phyloP scores from a whole-genome alignment of 2,329 filamentous ascomycete genomes.

The Sclerotinia trifoliorum region DNA sequence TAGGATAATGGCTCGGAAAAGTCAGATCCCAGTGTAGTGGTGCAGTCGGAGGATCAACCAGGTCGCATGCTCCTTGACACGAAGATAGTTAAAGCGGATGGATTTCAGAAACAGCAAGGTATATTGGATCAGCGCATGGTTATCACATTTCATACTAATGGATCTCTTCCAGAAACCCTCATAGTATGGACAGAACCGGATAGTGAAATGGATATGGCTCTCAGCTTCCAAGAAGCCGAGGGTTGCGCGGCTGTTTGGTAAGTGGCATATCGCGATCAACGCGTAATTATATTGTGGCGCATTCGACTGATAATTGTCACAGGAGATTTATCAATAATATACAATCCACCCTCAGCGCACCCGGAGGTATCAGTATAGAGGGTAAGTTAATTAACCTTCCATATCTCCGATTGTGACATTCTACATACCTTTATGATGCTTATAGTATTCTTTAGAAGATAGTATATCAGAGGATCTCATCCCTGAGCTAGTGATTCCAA shows the following conservation, averaged over 20 bases:
- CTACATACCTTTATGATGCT: background rate
- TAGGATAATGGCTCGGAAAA: slow-evolving; percentile 58
- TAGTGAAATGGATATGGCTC: slow-evolving; percentile 90
- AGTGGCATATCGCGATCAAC: slow-evolving; percentile 32
- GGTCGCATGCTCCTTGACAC: slow-evolving; percentile 83
- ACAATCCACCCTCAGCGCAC: slow-evolving; percentile 64
- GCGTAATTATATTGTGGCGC: background rate
- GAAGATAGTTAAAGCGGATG: slow-evolving; percentile 87
- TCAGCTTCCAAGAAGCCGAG: slow-evolving; percentile 96
- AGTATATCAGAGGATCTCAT: slow-evolving; percentile 81
- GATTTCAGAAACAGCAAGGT: slow-evolving; percentile 98
- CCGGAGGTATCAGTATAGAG: slow-evolving; percentile 59
- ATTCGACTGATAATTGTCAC: slow-evolving; percentile 26
- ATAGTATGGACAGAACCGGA: slow-evolving; percentile 93
- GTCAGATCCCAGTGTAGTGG: slow-evolving; percentile 83
- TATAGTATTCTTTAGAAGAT: slow-evolving; percentile 59
- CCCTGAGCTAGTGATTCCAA: slow-evolving; percentile 67
- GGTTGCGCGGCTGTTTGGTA: slow-evolving; percentile 92
- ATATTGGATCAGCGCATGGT: slow-evolving; percentile 41
- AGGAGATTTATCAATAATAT: slow-evolving; percentile 91
- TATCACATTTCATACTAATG: slow-evolving; percentile 34
- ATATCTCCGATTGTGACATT: background rate
- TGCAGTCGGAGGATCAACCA: slow-evolving; percentile 91
- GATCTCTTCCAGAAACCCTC: slow-evolving; percentile 71
- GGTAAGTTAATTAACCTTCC: slow-evolving; percentile 11